These are phyloP conservation scores for Raddia guianensis DNA, from an alignment of 176 grass and related monocot species.

Conservation along the genomic window DNA sequence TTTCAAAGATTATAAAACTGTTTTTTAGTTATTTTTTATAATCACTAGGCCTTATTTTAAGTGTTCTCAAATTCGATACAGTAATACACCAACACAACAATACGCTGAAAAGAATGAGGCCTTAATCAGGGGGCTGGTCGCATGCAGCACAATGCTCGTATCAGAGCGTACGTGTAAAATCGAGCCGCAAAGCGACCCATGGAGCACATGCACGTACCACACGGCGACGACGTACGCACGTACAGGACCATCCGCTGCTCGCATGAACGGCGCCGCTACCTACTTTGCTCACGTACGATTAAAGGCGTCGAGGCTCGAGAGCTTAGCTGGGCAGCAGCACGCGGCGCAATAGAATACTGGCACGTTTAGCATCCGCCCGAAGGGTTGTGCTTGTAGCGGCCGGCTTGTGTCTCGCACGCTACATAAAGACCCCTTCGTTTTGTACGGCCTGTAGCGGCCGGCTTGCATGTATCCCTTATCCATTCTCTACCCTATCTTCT, in stretches of 20 bases:
- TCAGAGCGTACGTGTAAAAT: background rate
- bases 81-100: no score
- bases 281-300: background rate
- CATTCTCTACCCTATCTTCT: no score
- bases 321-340: background rate
- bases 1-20: no score
- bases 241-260: slow-evolving; percentile 8
- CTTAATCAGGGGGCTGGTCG: background rate
- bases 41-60: no score
- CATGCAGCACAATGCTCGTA: background rate
- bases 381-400: background rate
- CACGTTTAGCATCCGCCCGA: background rate
- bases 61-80: no score
- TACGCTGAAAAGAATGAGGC: no score
- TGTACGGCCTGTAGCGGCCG: no score
- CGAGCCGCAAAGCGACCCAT: slow-evolving; percentile 23
- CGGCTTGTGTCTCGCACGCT: slow-evolving; percentile 2
- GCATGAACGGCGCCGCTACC: background rate
- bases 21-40: no score
- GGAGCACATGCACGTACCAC: background rate
- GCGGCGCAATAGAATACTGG: background rate
- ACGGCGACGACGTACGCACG: background rate
- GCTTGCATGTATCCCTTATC: no score
- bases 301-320: no score
- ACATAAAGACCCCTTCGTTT: no score